Conservation (phyloP, 768 basidiomycete species). For the Tricholoma sp. region DNA sequence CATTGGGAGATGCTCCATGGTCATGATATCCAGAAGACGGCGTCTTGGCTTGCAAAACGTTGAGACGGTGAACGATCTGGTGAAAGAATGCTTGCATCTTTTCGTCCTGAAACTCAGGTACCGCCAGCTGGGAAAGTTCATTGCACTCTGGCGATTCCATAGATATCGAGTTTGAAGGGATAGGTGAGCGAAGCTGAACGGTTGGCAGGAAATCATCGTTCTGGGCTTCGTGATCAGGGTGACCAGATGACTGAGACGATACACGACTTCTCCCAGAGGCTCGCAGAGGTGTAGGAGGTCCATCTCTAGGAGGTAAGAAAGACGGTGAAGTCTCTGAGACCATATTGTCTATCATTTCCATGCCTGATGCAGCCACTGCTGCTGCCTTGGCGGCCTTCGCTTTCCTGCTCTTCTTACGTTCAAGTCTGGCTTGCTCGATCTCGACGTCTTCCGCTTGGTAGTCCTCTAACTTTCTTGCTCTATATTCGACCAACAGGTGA, state of each 20-base stretch:
- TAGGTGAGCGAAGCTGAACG: conserved; percentile 13
- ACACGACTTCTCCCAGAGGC: conserved; percentile 32
- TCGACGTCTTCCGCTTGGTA: conserved; percentile 67
- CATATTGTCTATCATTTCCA: conserved; percentile 19
- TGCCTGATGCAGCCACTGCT: conserved; percentile 10
- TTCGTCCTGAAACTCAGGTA: conserved; percentile 70
- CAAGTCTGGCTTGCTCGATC: conserved; percentile 28
- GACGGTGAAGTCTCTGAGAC: conserved; percentile 25
- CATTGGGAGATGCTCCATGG: conserved; percentile 13
- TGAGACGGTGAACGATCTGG: conserved; percentile 78
- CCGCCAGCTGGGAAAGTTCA: conserved; percentile 42
- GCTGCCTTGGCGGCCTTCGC: conserved; percentile 17
- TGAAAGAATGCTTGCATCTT: conserved; percentile 82
- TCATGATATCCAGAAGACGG: conserved; percentile 7
- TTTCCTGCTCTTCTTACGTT: conserved; percentile 30
- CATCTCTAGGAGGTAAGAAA: conserved; percentile 47
- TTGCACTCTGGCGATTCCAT: conserved; percentile 22
- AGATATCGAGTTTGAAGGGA: conserved; percentile 20
- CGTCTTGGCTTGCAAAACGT: conserved; percentile 60
- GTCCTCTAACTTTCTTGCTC: conserved; percentile 66
- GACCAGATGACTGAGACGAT: conserved; percentile 17
- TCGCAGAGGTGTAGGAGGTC: conserved; percentile 58
- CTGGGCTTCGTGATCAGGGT: conserved; percentile 1
- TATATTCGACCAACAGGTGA: conserved; percentile 81
- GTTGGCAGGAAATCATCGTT: conserved; percentile 4